These are phyloP conservation scores for Eucalyptus decipiens DNA, from an alignment of 345 rosid genomes.

Conservation along the genomic window DNA sequence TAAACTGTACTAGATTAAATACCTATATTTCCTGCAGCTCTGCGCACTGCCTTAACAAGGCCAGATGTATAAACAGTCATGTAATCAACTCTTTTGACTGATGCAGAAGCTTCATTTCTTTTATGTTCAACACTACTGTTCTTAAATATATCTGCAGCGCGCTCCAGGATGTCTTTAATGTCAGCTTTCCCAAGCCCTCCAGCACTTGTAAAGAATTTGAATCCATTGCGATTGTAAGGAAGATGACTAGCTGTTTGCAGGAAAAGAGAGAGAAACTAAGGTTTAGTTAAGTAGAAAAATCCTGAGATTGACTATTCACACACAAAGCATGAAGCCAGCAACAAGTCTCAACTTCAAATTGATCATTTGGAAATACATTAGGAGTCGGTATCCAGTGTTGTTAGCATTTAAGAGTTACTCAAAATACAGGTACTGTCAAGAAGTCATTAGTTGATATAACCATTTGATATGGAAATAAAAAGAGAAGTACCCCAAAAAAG, in stretches of 20 bases:
- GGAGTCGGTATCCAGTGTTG: not conserved
- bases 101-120: conserved; percentile 19
- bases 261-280: conserved; percentile 1
- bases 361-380: not conserved
- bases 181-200: conserved; percentile 97
- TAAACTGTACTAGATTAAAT: not conserved
- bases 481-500: not conserved
- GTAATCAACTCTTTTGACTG: conserved; percentile 62
- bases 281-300: not conserved
- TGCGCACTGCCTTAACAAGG: conserved; percentile 85
- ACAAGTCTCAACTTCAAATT: not conserved
- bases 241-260: conserved; percentile 84
- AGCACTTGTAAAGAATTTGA: conserved; percentile 85
- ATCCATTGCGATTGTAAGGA: conserved; percentile 95
- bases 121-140: conserved; percentile 32
- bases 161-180: conserved; percentile 77
- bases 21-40: conserved; percentile 87
- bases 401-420: not conserved
- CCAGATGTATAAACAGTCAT: conserved; percentile 73
- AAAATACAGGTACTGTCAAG: not conserved
- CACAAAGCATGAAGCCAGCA: not conserved
- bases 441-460: not conserved
- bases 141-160: conserved; percentile 67
- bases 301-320: not conserved
- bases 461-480: not conserved